A percentile compares a stretch with the other conserved stretches of the same genome.
These are phyloP conservation scores for Alternaria conjuncta DNA, from an alignment of 2,329 filamentous ascomycete genomes.

Conservation along the genomic window DNA sequence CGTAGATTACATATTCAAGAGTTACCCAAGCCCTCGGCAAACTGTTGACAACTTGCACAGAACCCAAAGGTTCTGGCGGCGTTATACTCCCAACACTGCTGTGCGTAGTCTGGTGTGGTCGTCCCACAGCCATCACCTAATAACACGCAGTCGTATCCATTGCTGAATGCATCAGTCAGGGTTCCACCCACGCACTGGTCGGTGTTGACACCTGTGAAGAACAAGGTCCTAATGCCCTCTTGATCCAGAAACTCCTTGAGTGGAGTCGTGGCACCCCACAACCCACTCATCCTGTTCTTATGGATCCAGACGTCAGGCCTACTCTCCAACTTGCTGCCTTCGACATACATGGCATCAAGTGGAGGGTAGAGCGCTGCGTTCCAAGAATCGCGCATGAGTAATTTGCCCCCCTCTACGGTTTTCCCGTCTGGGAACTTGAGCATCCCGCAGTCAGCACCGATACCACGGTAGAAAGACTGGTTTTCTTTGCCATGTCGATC, in stretches of 20 bases:
- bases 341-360: constrained; percentile 40
- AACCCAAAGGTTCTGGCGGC: constrained; percentile 51
- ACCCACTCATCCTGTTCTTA: constrained; percentile 52
- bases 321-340: constrained; percentile 17
- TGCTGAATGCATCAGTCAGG: constrained; percentile 51
- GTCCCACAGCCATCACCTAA: constrained; percentile 52
- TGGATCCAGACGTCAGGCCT: constrained; percentile 43
- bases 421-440: constrained; percentile 29
- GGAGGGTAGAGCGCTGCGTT: constrained; percentile 51
- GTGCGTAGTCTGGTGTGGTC: constrained; percentile 48
- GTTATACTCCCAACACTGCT: constrained; percentile 51
- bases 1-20: constrained; percentile 1
- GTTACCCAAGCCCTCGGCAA: constrained; percentile 31
- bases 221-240: constrained; percentile 48
- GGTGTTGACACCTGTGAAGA: constrained; percentile 53
- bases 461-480: constrained; percentile 33
- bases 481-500: constrained; percentile 40
- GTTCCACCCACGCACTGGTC: constrained; percentile 54
- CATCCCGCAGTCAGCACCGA: constrained; percentile 39
- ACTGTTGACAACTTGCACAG: constrained; percentile 44
- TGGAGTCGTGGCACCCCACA: constrained; percentile 46
- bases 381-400: constrained; percentile 51
- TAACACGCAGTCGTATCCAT: constrained; percentile 53
- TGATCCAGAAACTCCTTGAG: constrained; percentile 48
- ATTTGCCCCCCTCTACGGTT: constrained; percentile 40